Base-by-base conservation (phyloP, 1,284 basidiomycete genomes). In the Sutorius eximius region DNA sequence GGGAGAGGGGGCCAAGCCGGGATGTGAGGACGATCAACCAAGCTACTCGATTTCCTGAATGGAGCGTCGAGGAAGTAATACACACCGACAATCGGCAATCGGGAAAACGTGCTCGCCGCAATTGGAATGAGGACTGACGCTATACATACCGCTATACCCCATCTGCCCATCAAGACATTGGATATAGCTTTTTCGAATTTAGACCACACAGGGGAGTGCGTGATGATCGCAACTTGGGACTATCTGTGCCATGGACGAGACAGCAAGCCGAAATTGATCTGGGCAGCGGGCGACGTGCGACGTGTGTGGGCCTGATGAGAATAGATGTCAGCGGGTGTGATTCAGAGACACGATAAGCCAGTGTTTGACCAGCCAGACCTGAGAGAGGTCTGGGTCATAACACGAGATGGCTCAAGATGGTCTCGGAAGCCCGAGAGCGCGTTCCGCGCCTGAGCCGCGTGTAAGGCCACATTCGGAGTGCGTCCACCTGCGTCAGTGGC, bases 171-270 rank as follows among this genome's bases (percentile, higher is more conserved):
- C 2, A 41, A 42, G 7, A 27, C 22, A 45, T 57, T 44, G 46
- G 36, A 42, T 42, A 42, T 51, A 13, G 9, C 3, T 9, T 48
- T 34, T 47, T 33, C 24, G 49, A 32, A 33, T 42, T 59, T 44
- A 24, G 37, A 46, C 44, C 41, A 53, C 18, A 3, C n/a, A n/a
- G 5, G 22, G 15, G 10, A 16, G 16, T 40, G 59, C 60, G 51
- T 60, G 51, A 47, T 59, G 49, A 64, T 64, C 62, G 51, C 40
- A 48, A 13, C 29, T 27, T 27, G 30, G 45, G 30, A 27, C 36
- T 29, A 22, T n/a, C 30, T n/a, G 5, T 13, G 32, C 11, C 16
- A 29, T 29, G 20, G 13, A 22, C 24, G 24, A 11, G 22, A 32
- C 13, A 9, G 33, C 36, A 34, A 9, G 34, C 5, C 29, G 40